These are phyloP conservation scores for Penstemon davidsonii DNA, from an alignment of 257 asterid species.

Conservation along the genomic window DNA sequence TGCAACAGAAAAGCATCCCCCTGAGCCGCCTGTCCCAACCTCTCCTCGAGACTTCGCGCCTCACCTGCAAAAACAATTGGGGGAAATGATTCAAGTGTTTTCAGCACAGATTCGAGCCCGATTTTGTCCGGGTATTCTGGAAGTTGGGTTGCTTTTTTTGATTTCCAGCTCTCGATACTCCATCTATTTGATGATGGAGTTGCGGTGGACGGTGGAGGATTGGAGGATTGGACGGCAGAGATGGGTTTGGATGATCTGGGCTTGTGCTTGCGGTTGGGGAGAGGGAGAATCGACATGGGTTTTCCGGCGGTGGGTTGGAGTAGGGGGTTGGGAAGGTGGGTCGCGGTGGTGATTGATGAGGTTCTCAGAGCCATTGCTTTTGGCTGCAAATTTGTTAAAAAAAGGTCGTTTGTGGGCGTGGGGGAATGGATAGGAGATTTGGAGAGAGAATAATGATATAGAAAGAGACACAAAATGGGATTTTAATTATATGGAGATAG, in stretches of 20 bases:
- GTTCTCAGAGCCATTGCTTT: conserved; percentile 41
- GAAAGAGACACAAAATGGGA: not conserved
- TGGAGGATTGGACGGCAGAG: conserved; percentile 54
- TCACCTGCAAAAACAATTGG: conserved; percentile 86
- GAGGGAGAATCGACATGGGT: conserved; percentile 32
- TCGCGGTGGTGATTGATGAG: conserved; percentile 27
- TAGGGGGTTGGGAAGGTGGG: conserved; percentile 23
- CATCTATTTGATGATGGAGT: conserved; percentile 40
- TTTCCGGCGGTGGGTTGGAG: conserved; percentile 33
- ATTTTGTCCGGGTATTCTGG: conserved; percentile 63
- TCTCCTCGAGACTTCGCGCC: conserved; percentile 75
- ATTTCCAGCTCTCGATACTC: conserved; percentile 72
- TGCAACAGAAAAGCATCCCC: conserved; percentile 72
- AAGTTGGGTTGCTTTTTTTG: conserved; percentile 59
- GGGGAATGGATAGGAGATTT: not conserved
- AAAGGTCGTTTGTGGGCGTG: not conserved
- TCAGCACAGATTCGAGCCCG: conserved; percentile 54
- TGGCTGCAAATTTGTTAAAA: conserved; percentile 27
- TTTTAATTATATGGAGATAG: not conserved
- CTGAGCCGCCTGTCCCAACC: conserved; percentile 66
- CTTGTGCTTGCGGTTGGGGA: conserved; percentile 19
- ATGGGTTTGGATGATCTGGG: conserved; percentile 38
- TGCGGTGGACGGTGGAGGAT: conserved; percentile 28
- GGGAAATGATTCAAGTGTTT: conserved; percentile 66
- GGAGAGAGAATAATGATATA: conserved; percentile 11